Evolutionary conservation across 495 filamentous ascomycete species (phyloP).

Genomic region (Aspergillus campestris): DNA sequence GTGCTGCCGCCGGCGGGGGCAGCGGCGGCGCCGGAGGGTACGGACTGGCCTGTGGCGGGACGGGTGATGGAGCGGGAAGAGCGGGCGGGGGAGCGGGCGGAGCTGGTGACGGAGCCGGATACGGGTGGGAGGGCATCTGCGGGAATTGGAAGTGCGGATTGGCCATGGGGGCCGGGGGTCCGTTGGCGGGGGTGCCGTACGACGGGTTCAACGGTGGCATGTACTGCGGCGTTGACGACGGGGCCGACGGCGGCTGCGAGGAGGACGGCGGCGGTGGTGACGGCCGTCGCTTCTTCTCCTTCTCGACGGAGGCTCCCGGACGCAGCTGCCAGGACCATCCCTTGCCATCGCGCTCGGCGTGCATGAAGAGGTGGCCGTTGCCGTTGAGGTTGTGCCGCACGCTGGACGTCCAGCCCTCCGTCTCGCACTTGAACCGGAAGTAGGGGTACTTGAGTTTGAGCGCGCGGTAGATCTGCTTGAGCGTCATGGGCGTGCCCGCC

Average conservation of each 20-base stretch:
- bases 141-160: slow-evolving; percentile 41
- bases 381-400: slow-evolving; percentile 93
- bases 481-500: slow-evolving; percentile 60
- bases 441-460: slow-evolving; percentile 84
- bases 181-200: slow-evolving; percentile 25
- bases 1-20: slow-evolving; percentile 6
- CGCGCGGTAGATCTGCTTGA: slow-evolving; percentile 89
- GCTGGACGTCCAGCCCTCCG: slow-evolving; percentile 93
- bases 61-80: slow-evolving; percentile 9
- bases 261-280: slow-evolving; percentile 44
- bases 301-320: slow-evolving; percentile 56
- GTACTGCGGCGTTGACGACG: slow-evolving; percentile 30
- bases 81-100: slow-evolving; percentile 15
- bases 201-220: slow-evolving; percentile 33
- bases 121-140: slow-evolving; percentile 28
- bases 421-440: slow-evolving; percentile 72
- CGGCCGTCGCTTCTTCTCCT: slow-evolving; percentile 57
- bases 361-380: slow-evolving; percentile 72
- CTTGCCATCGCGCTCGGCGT: slow-evolving; percentile 67
- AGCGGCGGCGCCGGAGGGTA: slow-evolving; percentile 9
- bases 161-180: slow-evolving; percentile 20
- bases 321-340: slow-evolving; percentile 63
- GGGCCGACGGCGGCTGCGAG: slow-evolving; percentile 27
- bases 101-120: slow-evolving; percentile 13
- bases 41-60: slow-evolving; percentile 11